A percentile compares a stretch with the other conserved stretches of the same genome.
phyloP scores from a whole-genome alignment of 768 basidiomycete genomes.

The Boletus speciosus region DNA sequence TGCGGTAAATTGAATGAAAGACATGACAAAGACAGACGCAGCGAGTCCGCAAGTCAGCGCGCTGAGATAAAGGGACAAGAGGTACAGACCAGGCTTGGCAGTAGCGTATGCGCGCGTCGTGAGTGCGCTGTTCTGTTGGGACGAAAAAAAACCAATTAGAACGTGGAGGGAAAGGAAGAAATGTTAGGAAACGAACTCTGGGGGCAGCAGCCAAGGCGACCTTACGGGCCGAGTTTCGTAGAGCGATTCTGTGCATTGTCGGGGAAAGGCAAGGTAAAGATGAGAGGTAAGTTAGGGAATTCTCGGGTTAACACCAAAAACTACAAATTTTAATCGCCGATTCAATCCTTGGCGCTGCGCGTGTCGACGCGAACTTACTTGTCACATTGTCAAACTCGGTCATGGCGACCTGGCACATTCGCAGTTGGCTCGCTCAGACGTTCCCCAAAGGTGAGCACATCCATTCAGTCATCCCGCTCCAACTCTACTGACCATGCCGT shows the following conservation, averaged over 20 bases:
- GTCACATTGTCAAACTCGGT: conserved; percentile 13
- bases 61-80: background rate
- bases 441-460: conserved; percentile 21
- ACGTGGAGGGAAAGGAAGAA: conserved; percentile 9
- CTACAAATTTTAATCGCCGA: conserved; percentile 30
- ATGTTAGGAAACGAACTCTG: conserved; percentile 44
- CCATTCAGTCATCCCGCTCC: background rate
- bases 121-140: conserved; percentile 40
- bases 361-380: background rate
- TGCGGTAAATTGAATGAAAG: conserved; percentile 31
- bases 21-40: conserved; percentile 6
- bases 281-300: conserved; percentile 36
- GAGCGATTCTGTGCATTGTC: conserved; percentile 80
- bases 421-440: conserved; percentile 25
- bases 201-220: conserved; percentile 64
- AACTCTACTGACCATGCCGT: conserved; percentile 2
- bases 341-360: conserved; percentile 17
- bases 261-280: conserved; percentile 42
- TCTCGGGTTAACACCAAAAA: conserved; percentile 35
- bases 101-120: conserved; percentile 89
- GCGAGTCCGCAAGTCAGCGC: conserved; percentile 8
- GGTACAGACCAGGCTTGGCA: conserved; percentile 86
- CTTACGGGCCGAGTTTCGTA: conserved; percentile 80
- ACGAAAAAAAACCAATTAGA: conserved; percentile 5
- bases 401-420: conserved; percentile 20